Evolutionary conservation across 2,329 filamentous ascomycete genomes (phyloP), one percentile per base, ranked within the genome.

Genomic region (Mycosphaerelloides madeirae): DNA sequence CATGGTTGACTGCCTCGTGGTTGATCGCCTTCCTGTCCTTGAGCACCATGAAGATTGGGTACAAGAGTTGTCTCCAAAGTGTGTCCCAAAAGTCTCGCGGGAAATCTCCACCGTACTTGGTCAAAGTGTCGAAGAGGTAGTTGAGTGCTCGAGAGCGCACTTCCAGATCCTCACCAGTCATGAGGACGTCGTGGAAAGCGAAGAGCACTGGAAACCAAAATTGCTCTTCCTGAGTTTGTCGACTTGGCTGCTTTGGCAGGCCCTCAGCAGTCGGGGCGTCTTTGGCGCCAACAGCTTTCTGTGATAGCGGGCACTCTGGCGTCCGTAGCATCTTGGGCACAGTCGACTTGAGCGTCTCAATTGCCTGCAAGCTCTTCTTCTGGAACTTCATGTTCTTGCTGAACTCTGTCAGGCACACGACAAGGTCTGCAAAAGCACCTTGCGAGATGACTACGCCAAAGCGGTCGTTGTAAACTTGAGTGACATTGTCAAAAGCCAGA

Each of bases 141-240:
- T 90, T 95, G 31, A 98, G 75, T 2, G 94, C 93, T 57, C 79
- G 69, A 50, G 79, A 96, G 46, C 93, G 84, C 31, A 97, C 93
- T 68, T 99, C 93, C 14, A 99, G 77, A 64, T 99, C 93, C 67
- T 98, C 94, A 2, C 94, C 93, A 1, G 93, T 98, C 93, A 99
- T 99, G 37, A 99, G 73, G 16, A 98, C 90, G 65, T 98, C 93
- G 64, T 99, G 93, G 74, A 98, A 98, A 3, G 94, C 91, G 63
- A 98, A 97, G 22, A 99, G 74, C 5, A 98, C 87, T 0, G 93
- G 93, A 67, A 98, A 98, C 93, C 93, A 99, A 67, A 90, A 98
- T 29, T 94, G 90, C 65, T 97, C 93, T 65, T 98, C 94, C 52
- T 93, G 82, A 3, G 90, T 94, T 35, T 95, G 94, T 41, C 85